Percentiles rank a stretch among this genome's conserved stretches.
phyloP scores from a whole-genome alignment of 768 basidiomycete genomes.

The Suillus lakei region DNA sequence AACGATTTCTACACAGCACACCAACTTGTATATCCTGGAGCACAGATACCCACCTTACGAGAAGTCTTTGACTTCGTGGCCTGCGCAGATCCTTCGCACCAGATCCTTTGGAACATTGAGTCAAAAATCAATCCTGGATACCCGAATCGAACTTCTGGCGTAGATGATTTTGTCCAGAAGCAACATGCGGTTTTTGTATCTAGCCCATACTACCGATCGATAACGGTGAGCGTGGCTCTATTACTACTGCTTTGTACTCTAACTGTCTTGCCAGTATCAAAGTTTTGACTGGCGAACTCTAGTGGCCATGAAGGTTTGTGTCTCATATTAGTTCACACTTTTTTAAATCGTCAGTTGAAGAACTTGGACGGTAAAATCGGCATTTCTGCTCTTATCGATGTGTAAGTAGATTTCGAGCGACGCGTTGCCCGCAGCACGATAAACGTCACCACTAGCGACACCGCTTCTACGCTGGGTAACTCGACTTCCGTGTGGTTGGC shows the following conservation, averaged over 20 bases:
- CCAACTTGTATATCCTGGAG: conserved; percentile 68
- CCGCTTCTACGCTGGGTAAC: conserved; percentile 43
- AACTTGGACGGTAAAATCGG: conserved; percentile 57
- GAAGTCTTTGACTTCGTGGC: conserved; percentile 79
- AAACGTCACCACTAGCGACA: conserved; percentile 36
- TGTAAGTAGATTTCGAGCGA: conserved; percentile 44
- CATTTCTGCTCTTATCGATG: conserved; percentile 69
- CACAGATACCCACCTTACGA: conserved; percentile 71
- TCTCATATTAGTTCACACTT: not conserved
- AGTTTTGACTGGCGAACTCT: conserved; percentile 85
- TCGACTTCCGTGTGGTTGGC: conserved; percentile 69
- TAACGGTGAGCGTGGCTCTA: conserved; percentile 53
- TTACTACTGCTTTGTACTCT: not conserved
- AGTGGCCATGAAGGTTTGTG: conserved; percentile 67
- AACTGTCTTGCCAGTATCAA: conserved; percentile 57
- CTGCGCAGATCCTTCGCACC: conserved; percentile 69
- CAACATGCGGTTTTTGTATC: conserved; percentile 62
- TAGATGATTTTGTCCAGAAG: conserved; percentile 63
- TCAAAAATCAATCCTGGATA: conserved; percentile 69
- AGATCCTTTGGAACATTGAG: conserved; percentile 78
- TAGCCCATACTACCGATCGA: conserved; percentile 64
- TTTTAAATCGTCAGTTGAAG: conserved; percentile 27
- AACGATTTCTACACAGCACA: conserved; percentile 47
- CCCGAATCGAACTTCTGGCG: conserved; percentile 54
- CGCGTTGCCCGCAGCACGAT: no score